Conservation (phyloP, 139 green algal species). For the Eudorina sp. region DNA sequence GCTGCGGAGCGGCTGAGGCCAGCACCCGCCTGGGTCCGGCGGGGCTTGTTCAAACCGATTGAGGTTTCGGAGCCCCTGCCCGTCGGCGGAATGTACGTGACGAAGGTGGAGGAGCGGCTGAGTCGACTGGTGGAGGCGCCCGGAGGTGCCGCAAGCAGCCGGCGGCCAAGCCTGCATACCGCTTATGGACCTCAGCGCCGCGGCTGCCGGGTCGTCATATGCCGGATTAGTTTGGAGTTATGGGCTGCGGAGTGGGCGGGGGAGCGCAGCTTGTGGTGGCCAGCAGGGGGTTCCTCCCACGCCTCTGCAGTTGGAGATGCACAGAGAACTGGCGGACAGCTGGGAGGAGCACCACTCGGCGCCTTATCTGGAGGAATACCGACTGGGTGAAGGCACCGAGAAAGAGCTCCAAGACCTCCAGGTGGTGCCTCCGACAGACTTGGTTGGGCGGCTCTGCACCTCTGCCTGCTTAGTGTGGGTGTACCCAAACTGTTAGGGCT, state of each 20-base stretch:
- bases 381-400: too few relatives aligned
- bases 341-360: constrained; percentile 54
- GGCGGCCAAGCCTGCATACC: neutral
- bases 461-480: too few relatives aligned
- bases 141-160: neutral
- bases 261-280: too few relatives aligned
- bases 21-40: neutral
- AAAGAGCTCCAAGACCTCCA: too few relatives aligned
- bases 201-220: too few relatives aligned
- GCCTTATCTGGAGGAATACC: neutral
- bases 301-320: constrained; percentile 53
- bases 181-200: neutral
- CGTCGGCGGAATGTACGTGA: neutral
- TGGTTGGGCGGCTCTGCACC: too few relatives aligned
- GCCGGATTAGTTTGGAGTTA: too few relatives aligned
- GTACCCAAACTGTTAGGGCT: too few relatives aligned
- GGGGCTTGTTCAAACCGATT: neutral
- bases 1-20: too few relatives aligned
- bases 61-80: neutral
- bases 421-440: too few relatives aligned
- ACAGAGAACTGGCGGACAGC: constrained; percentile 60
- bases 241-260: too few relatives aligned
- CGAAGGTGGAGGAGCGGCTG: neutral
- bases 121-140: neutral
- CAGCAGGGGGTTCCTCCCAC: too few relatives aligned